Base-by-base conservation (phyloP, 352 stramenopile species). In the Pythium periplocum region DNA sequence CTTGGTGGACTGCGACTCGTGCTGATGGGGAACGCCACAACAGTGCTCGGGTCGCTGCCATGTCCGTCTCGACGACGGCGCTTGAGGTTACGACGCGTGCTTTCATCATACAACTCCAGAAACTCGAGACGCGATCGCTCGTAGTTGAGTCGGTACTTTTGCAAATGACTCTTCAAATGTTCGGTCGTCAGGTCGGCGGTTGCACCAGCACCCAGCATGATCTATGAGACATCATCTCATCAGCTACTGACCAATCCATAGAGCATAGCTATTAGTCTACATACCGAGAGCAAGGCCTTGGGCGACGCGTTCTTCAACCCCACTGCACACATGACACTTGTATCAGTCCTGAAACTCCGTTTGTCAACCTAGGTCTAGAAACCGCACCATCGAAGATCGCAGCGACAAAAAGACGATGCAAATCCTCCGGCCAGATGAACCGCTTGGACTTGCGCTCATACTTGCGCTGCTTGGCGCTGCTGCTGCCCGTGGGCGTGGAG, bases 111-210 rank as follows among this genome's bases (percentile, higher is more conserved):
- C 53, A 84, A 90, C 59, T 89, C 79, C 36, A 95, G 75, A 53
- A 95, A 95, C 63, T 95, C 81, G 58, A 76, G 67, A 5, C 85
- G 77, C 34, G 85, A 95, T 34, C 78, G 78, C 47, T 95, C 83
- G 57, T 93, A 93, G 51, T 95, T 92, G 51, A 93, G 78, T 12
- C 85, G 81, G 64, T 92, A 95, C 62, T 95, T 95, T 58, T 95
- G 85, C 62, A 95, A 45, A 62, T 95, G 85, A 46, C 80, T 92
- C 68, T 95, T 95, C 33, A 95, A 66, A 40, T 93, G 85, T 52
- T 93, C 85, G 30, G 85, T 95, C 40, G 85, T 95, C 41, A 95
- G 73, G 12, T 76, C 81, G 30, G 68, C 51, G 43, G 74, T 73
- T 0, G 64, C 70, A 41, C 73, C 83, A 40, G 81, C 71, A 1